These are phyloP conservation scores for Hygrocybe coccinea DNA, from an alignment of 768 basidiomycete species.

Conservation along the genomic window DNA sequence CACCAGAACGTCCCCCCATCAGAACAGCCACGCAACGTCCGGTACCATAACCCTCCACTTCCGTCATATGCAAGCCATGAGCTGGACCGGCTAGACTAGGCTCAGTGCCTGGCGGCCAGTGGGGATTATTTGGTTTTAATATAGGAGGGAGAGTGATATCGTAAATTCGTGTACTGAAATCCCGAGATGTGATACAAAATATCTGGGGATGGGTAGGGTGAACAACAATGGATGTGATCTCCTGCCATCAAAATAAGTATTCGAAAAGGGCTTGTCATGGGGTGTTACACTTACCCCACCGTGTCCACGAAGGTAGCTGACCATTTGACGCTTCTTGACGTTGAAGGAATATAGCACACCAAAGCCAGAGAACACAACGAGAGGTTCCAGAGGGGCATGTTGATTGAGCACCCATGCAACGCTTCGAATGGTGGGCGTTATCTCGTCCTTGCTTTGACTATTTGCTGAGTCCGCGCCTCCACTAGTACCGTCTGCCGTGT, in stretches of 20 bases:
- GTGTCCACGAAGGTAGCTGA: slow-evolving; percentile 59
- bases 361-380: slow-evolving; percentile 52
- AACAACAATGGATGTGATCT: slow-evolving; percentile 64
- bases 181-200: slow-evolving; percentile 68
- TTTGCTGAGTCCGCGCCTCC: neutral
- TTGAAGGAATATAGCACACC: slow-evolving; percentile 56
- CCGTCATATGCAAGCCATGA: slow-evolving; percentile 59
- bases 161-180: slow-evolving; percentile 67
- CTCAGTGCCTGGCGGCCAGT: slow-evolving; percentile 47
- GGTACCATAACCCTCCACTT: slow-evolving; percentile 56
- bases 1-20: slow-evolving; percentile 67
- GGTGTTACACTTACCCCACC: slow-evolving; percentile 54
- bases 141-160: slow-evolving; percentile 44
- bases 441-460: neutral
- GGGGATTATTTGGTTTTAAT: slow-evolving; percentile 44
- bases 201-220: slow-evolving; percentile 56
- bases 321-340: slow-evolving; percentile 33
- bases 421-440: neutral
- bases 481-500: no score
- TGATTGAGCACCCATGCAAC: slow-evolving; percentile 59
- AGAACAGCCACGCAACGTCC: slow-evolving; percentile 63
- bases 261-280: neutral
- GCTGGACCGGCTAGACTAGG: slow-evolving; percentile 62
- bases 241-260: slow-evolving; percentile 24
- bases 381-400: slow-evolving; percentile 45